Evolutionary conservation across 441 rosid species (phyloP).

Genomic region (Gossypium gossypioides): DNA sequence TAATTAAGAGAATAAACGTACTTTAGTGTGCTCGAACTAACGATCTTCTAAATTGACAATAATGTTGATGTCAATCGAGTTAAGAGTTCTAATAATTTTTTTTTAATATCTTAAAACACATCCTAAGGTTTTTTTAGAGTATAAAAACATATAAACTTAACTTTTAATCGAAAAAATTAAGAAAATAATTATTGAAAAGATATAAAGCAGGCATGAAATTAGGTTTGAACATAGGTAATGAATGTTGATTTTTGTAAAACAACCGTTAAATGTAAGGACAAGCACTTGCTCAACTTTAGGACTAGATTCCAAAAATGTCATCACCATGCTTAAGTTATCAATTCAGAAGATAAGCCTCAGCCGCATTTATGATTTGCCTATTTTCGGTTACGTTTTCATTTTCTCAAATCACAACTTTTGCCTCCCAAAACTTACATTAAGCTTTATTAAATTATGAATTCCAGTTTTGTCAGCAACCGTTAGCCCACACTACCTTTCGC

Average conservation of each 20-base stretch:
- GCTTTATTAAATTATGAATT: not conserved
- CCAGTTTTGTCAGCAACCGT: slow-evolving; percentile 13
- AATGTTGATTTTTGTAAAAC: not conserved
- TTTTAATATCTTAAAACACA: no score
- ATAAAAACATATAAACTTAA: no score
- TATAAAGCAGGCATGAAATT: not conserved
- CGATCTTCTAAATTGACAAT: no score
- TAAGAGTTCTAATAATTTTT: no score
- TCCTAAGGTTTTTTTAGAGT: no score
- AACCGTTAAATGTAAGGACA: not conserved
- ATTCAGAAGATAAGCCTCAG: not conserved
- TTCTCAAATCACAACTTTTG: not conserved
- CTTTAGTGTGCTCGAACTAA: no score
- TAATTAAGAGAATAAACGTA: no score
- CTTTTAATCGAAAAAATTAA: no score
- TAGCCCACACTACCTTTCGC: slow-evolving; percentile 6
- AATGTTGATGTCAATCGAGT: no score
- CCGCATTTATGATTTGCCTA: not conserved
- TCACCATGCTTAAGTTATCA: not conserved
- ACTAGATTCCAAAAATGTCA: not conserved
- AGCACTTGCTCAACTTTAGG: not conserved
- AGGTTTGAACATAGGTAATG: not conserved
- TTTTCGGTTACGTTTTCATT: not conserved
- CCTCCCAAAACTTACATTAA: not conserved
- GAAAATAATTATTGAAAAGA: not conserved